These are phyloP conservation scores for Phytophthora kernoviae DNA, from an alignment of 352 stramenopile genomes.

Conservation along the genomic window DNA sequence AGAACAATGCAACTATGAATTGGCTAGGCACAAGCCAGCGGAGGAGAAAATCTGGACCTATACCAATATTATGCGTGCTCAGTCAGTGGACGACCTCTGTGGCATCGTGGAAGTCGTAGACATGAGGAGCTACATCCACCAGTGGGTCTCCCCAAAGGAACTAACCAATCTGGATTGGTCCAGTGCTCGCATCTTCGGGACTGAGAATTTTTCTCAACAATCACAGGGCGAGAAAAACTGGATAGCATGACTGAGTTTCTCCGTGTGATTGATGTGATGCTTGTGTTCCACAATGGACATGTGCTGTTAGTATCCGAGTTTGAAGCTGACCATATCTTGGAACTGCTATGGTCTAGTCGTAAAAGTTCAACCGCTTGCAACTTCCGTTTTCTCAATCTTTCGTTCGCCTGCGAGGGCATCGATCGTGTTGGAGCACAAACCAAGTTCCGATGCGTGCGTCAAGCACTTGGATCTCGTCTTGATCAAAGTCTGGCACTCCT, in stretches of 20 bases:
- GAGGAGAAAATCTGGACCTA: conserved; percentile 36
- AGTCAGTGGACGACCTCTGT: conserved; percentile 18
- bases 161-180: conserved; percentile 35
- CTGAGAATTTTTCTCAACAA: conserved; percentile 53
- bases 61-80: conserved; percentile 6
- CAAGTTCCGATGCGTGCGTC: conserved; percentile 10
- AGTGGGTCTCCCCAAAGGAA: conserved; percentile 10
- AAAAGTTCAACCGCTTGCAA: conserved; percentile 1
- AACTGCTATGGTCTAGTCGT: conserved; percentile 28
- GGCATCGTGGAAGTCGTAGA: conserved; percentile 1
- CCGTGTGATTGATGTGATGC: conserved; percentile 41
- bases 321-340: conserved; percentile 46
- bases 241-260: conserved; percentile 24
- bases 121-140: conserved; percentile 11
- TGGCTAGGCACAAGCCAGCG: conserved; percentile 5
- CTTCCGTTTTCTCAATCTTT: conserved; percentile 36
- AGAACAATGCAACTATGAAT: conserved; percentile 30
- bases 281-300: conserved; percentile 47
- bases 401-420: conserved; percentile 25
- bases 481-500: conserved; percentile 8
- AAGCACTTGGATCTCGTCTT: conserved; percentile 11
- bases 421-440: neutral
- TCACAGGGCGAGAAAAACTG: neutral
- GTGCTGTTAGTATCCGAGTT: conserved; percentile 45
- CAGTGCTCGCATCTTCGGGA: conserved; percentile 34